These are phyloP conservation scores for Alternaria consortialis DNA, from an alignment of 2,329 filamentous ascomycete species.

Conservation along the genomic window DNA sequence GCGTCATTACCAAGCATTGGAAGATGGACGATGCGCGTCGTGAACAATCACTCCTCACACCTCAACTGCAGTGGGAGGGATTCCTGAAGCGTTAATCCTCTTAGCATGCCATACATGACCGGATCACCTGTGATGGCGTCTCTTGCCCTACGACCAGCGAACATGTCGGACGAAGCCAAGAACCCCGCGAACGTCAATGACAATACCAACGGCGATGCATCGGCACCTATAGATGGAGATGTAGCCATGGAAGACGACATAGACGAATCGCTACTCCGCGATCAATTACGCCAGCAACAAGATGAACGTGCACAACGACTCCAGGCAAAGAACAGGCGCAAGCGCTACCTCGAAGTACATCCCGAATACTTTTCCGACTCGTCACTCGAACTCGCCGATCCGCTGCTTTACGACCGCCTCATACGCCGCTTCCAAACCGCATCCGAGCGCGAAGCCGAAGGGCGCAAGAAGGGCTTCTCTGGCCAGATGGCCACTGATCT, in stretches of 20 bases:
- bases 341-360: constrained; percentile 76
- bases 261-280: constrained; percentile 24
- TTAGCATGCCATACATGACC: constrained; percentile 41
- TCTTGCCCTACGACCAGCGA: constrained; percentile 34
- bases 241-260: constrained; percentile 23
- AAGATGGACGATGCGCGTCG: not conserved
- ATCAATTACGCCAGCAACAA: constrained; percentile 23
- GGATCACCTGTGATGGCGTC: constrained; percentile 33
- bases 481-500: constrained; percentile 81
- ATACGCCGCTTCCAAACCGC: constrained; percentile 79
- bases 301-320: constrained; percentile 52
- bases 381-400: constrained; percentile 73
- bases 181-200: constrained; percentile 6
- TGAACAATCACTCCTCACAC: not conserved
- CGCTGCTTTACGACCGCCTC: constrained; percentile 81
- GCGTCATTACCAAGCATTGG: constrained; percentile 7
- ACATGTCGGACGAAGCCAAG: constrained; percentile 17
- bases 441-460: constrained; percentile 76
- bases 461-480: constrained; percentile 77
- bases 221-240: constrained; percentile 17
- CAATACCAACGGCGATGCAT: constrained; percentile 7
- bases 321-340: constrained; percentile 76
- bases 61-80: not conserved
- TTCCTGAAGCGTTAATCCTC: not conserved
- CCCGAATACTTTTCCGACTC: constrained; percentile 73